Conservation (phyloP, 208 protist genomes). For the Trypanosoma lewisi region DNA sequence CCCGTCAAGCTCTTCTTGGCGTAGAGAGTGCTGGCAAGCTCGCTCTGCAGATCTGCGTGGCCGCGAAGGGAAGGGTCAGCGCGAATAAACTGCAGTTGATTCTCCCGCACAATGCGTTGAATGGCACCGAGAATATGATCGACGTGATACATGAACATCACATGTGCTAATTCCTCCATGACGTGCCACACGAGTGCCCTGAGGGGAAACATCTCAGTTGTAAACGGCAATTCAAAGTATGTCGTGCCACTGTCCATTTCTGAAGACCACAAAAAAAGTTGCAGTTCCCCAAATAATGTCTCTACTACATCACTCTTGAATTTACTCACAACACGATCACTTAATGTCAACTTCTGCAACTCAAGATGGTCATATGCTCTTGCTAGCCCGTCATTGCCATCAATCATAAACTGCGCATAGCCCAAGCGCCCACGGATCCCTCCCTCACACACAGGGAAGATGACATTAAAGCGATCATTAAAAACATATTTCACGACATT, state of each 20-base stretch:
- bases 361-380: conserved; percentile 82
- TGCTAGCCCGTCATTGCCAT: conserved; percentile 86
- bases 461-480: conserved; percentile 60
- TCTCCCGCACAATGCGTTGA: conserved; percentile 67
- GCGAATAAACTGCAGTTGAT: conserved; percentile 70
- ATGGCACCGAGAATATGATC: conserved; percentile 55
- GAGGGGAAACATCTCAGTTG: conserved; percentile 53
- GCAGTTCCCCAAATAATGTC: conserved; percentile 85
- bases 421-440: conserved; percentile 67
- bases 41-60: conserved; percentile 28
- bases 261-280: conserved; percentile 79
- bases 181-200: conserved; percentile 73
- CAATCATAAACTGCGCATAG: conserved; percentile 83
- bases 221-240: conserved; percentile 57
- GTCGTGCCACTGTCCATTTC: conserved; percentile 53
- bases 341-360: conserved; percentile 68
- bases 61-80: conserved; percentile 37
- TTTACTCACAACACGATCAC: conserved; percentile 83
- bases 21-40: conserved; percentile 32
- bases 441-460: conserved; percentile 70
- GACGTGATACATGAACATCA: conserved; percentile 82
- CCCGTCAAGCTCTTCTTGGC: conserved; percentile 14
- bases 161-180: conserved; percentile 80
- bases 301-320: conserved; percentile 91
- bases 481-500: conserved; percentile 89